phyloP scores from a whole-genome alignment of 495 filamentous ascomycete genomes.

The Penicillium angulare region DNA sequence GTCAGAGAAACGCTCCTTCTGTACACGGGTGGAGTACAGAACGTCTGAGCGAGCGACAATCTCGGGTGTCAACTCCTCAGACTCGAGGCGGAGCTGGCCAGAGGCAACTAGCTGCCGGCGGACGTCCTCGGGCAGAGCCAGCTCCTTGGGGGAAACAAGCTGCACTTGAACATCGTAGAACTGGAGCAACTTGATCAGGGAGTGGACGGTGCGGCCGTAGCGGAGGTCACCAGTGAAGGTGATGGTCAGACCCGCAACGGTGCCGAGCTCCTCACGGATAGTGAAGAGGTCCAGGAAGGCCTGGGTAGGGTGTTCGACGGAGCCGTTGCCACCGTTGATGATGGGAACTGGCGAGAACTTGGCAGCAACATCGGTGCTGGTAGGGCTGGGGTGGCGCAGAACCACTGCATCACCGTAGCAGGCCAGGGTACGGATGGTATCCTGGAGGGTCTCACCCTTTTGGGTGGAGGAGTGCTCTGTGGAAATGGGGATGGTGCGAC shows the following conservation, averaged over 20 bases:
- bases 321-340: conserved; percentile 96
- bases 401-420: conserved; percentile 95
- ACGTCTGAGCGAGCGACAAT: conserved; percentile 83
- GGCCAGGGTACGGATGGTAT: conserved; percentile 88
- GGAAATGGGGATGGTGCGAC: conserved; percentile 72
- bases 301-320: conserved; percentile 93
- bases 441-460: conserved; percentile 92
- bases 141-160: conserved; percentile 76
- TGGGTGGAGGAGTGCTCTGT: conserved; percentile 79
- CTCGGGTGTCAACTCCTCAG: conserved; percentile 75
- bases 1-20: conserved; percentile 90
- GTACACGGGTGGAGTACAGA: conserved; percentile 92
- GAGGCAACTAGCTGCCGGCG: conserved; percentile 65
- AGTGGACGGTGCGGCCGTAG: conserved; percentile 93
- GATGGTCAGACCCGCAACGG: conserved; percentile 88
- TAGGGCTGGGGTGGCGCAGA: conserved; percentile 83
- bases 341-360: conserved; percentile 86
- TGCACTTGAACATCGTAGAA: conserved; percentile 95
- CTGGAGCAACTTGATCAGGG: conserved; percentile 83
- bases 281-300: conserved; percentile 99
- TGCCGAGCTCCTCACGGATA: conserved; percentile 94
- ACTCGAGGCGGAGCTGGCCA: conserved; percentile 72
- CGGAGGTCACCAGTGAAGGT: conserved; percentile 92
- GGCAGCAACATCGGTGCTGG: conserved; percentile 72
- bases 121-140: conserved; percentile 74